Evolutionary conservation across 2,329 filamentous ascomycete species (phyloP), one percentile per base, ranked within the genome.

Genomic region (Zymoseptoria crescenta): DNA sequence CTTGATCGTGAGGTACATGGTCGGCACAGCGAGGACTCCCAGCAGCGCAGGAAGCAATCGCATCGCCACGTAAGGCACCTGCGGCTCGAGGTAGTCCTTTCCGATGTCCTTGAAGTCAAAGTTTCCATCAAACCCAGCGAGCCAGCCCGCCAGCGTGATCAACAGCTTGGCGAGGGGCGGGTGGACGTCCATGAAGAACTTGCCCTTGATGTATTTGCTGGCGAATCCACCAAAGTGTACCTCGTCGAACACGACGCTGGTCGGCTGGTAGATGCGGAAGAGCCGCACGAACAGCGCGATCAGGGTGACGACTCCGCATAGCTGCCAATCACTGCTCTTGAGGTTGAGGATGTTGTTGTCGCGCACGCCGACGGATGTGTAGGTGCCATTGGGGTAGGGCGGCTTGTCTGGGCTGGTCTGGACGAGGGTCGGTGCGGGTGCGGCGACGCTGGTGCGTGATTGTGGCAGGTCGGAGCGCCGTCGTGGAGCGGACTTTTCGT

Each of bases 111-210:
- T 99, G 81, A 99, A 99, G 75, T 97, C 94, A 74, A 99, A 99
- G 64, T 91, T 82, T 65, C 94, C 94, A 72, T 96, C 84, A 74
- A 97, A 99, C 56, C 94, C 94, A 69, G 92, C 94, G 64, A 96
- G 77, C 87, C 89, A 99, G 68, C 93, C 94, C 64, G 92, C 91
- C 61, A 99, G 84, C 56, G 94, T 96, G 70, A 99, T 93, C 67
- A 99, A 86, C 73, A 99, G 85, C 80, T 99, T 99, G 66, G 94
- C 94, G 61, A 99, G 82, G 52, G 94, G 94, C 30, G 94, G 94
- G 74, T 99, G 94, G n/a, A 99, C 94, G 74, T 99, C 94, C 94
- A 99, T 99, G 76, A 99, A 99, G 83, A 99, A 99, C 74, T 83
- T 88, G 71, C 94, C 94, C 81, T 99, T 97, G 82, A 99, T 97